A percentile compares a stretch with the other conserved stretches of the same genome.
These are phyloP conservation scores for Pezicula neosporulosa DNA, from an alignment of 2,329 filamentous ascomycete species.

Conservation along the genomic window DNA sequence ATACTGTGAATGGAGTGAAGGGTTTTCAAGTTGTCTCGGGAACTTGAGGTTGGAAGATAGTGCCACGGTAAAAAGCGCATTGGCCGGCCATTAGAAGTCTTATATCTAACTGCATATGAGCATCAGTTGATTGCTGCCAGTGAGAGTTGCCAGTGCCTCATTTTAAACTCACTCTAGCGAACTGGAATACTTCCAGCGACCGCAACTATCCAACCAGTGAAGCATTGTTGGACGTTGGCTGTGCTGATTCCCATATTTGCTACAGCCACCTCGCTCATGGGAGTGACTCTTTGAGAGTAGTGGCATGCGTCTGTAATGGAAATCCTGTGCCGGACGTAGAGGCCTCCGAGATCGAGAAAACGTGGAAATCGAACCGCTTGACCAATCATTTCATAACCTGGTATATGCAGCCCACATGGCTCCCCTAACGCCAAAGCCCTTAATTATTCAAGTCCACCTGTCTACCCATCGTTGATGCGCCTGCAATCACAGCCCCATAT, in stretches of 20 bases:
- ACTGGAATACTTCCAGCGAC: not conserved
- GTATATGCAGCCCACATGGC: no score
- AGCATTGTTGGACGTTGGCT: not conserved
- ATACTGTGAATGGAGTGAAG: no score
- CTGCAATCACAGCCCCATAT: constrained; percentile 19
- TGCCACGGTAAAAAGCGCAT: no score
- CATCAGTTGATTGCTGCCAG: not conserved
- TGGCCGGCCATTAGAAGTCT: not conserved
- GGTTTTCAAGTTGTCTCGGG: no score
- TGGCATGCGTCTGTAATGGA: not conserved
- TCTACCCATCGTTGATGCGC: not conserved
- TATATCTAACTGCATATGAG: not conserved
- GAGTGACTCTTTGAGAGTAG: not conserved
- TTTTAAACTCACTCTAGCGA: not conserved
- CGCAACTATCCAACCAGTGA: not conserved
- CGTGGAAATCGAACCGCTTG: not conserved
- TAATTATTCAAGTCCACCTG: not conserved
- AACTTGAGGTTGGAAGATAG: no score
- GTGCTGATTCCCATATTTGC: not conserved
- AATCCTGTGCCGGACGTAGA: not conserved
- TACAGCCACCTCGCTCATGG: not conserved
- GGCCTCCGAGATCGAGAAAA: not conserved
- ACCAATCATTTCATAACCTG: no score
- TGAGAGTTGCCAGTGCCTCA: not conserved
- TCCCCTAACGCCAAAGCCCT: no score